These are phyloP conservation scores for Leccinum longicurvipes DNA, from an alignment of 768 basidiomycete species.

Conservation along the genomic window DNA sequence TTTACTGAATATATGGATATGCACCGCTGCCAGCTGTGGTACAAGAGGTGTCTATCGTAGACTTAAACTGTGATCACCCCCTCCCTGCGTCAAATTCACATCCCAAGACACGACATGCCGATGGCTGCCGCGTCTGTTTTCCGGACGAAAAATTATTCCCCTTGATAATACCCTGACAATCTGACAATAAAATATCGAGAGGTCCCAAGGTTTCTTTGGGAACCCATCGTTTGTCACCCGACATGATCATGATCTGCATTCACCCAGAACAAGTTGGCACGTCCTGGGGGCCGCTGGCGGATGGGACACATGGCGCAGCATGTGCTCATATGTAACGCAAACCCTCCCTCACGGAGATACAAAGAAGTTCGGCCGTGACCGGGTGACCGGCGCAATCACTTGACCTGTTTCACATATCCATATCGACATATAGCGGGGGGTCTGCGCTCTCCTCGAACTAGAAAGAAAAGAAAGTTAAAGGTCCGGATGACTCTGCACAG, in stretches of 20 bases:
- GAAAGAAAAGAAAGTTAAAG: constrained; percentile 4
- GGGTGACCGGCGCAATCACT: not conserved
- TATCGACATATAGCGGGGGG: not conserved
- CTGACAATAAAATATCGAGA: not conserved
- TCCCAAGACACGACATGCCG: not conserved
- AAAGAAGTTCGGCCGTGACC: not conserved
- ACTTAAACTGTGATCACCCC: too few species aligned
- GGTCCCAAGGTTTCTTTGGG: not conserved
- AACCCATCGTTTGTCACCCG: too few species aligned
- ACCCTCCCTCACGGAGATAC: too few species aligned
- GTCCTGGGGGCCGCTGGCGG: not conserved
- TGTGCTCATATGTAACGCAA: not conserved
- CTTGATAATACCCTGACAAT: not conserved
- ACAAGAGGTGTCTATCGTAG: too few species aligned
- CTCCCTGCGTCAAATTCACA: too few species aligned
- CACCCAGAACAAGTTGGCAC: not conserved
- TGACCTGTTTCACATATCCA: not conserved
- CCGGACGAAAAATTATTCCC: not conserved
- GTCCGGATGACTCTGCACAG: too few species aligned
- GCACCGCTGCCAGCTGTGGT: too few species aligned
- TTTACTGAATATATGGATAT: too few species aligned
- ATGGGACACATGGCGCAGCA: not conserved
- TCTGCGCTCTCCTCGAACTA: not conserved
- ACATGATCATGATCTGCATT: not conserved
- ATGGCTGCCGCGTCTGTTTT: not conserved